phyloP scores from a whole-genome alignment of 352 stramenopile genomes.

The Vaucheria bursata region DNA sequence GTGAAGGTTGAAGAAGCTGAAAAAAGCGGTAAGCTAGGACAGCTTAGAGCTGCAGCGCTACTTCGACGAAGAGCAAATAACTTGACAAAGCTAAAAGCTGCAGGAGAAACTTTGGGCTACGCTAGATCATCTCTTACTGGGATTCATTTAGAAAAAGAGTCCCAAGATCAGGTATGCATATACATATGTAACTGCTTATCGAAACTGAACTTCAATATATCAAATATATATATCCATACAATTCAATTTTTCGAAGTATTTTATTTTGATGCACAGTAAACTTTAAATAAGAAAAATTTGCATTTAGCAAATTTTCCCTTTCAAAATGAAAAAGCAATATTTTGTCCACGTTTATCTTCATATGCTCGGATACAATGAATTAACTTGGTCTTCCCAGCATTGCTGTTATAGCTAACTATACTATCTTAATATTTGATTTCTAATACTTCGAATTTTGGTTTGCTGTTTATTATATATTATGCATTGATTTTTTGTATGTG shows the following conservation, averaged over 20 bases:
- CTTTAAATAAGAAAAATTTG: not conserved
- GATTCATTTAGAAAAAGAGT: not conserved
- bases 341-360: too few relatives aligned
- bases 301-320: too few relatives aligned
- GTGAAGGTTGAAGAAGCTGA: conserved; percentile 7
- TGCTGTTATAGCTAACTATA: too few relatives aligned
- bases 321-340: too few relatives aligned
- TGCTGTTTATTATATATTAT: too few relatives aligned
- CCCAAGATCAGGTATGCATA: not conserved
- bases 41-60: not conserved
- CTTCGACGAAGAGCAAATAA: not conserved
- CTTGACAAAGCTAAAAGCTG: not conserved
- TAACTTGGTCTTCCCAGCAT: too few relatives aligned
- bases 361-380: too few relatives aligned
- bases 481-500: too few relatives aligned
- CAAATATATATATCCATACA: not conserved
- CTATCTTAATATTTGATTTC: too few relatives aligned
- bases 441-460: too few relatives aligned
- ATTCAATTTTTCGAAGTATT: not conserved
- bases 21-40: not conserved
- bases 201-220: too few relatives aligned
- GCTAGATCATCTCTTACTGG: not conserved
- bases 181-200: not conserved
- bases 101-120: not conserved
- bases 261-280: not conserved